Evolutionary conservation across 2,329 filamentous ascomycete species (phyloP), one percentile per base, ranked within the genome.

Genomic region (Ascochyta koolunga): DNA sequence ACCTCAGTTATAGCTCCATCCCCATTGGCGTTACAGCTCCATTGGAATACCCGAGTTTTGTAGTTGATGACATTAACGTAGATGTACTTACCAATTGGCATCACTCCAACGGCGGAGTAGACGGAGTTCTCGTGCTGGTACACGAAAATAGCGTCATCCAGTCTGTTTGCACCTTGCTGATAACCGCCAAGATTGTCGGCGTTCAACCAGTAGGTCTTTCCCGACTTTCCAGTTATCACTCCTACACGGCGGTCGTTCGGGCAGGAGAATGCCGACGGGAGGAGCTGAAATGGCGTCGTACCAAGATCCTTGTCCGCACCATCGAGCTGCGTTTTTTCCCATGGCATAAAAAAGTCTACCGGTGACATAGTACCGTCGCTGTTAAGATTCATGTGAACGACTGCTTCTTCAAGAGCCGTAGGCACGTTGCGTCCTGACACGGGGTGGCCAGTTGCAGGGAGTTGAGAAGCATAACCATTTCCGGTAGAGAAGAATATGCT

Each of bases 1-100:
- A 84, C 79, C 61, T 82, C 81, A 19, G 81, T 79, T 45, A 86
- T 85, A 2, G 77, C 76, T 0, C 83, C 80, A 9, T 80, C 76
- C 3, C 82, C 83, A 31, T 47, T 53, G 19, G 72, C 70, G 55
- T 77, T 72, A 64, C 82, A 85, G 2, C 79, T 78, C 64, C 86
- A 86, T 59, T 85, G 82, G 76, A 85, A 86, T 16, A 84, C 81
- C 43, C 82, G 78, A 0, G 82, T 82, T 13, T 79, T 77, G 60
- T 81, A 82, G 60, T 81, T 77, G 47, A 85, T 83, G 5, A 84
- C 74, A 50, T 77, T 79, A 63, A 80, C 77, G 65, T 81, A 81
- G 45, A 82, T 72, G 59, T 81, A 82, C 13, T 78, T 79, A 32
- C 77, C 77, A 0, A 77, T 62, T 4, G 79, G 80, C 65, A 79